These are phyloP conservation scores for Aspergillus sp. DNA, from an alignment of 2,329 filamentous ascomycete species.

Conservation along the genomic window DNA sequence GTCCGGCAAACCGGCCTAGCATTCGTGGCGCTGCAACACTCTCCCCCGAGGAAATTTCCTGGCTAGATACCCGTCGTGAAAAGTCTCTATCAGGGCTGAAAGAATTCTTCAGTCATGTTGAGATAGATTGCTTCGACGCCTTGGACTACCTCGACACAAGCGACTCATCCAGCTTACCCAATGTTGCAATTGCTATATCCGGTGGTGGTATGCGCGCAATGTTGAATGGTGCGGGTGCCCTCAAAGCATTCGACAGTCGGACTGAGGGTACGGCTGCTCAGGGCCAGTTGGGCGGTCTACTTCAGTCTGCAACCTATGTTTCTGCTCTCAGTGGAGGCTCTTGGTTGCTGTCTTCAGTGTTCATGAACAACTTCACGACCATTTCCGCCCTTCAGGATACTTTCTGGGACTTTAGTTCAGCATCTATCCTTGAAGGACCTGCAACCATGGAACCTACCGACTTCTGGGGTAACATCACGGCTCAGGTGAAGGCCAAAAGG, in stretches of 20 bases:
- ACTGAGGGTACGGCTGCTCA: slow-evolving; percentile 61
- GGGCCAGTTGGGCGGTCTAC: slow-evolving; percentile 76
- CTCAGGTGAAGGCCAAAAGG: neutral
- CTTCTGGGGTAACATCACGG: neutral
- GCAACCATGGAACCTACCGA: neutral
- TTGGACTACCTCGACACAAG: neutral
- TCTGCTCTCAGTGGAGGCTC: slow-evolving; percentile 80
- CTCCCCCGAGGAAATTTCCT: neutral
- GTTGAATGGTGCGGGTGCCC: slow-evolving; percentile 79
- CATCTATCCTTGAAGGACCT: neutral
- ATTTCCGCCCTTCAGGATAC: slow-evolving; percentile 47
- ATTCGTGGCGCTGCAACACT: neutral
- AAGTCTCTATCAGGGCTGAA: neutral
- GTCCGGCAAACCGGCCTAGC: neutral
- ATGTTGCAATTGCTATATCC: slow-evolving; percentile 76
- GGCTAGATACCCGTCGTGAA: neutral
- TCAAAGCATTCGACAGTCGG: slow-evolving; percentile 77
- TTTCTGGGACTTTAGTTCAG: slow-evolving; percentile 3
- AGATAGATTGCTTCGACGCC: neutral
- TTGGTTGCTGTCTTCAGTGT: slow-evolving; percentile 84
- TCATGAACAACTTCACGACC: slow-evolving; percentile 75
- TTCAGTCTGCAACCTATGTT: slow-evolving; percentile 81
- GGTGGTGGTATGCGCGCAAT: slow-evolving; percentile 88
- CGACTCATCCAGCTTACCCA: slow-evolving; percentile 51
- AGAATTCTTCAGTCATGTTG: slow-evolving; percentile 2